Base-by-base conservation (phyloP, 345 rosid species). In the Adansonia digitata region DNA sequence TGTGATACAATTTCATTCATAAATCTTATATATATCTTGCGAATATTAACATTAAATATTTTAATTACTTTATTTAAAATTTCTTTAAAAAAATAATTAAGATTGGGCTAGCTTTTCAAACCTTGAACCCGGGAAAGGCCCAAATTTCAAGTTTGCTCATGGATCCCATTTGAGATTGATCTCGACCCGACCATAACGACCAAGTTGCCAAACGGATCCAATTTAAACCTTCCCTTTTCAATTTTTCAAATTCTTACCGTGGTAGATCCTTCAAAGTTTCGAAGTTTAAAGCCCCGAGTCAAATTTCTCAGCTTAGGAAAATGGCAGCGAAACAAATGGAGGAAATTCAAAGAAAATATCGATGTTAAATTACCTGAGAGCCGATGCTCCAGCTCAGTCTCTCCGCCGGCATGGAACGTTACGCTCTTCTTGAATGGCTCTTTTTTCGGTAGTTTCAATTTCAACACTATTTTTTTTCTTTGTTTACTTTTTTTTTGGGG, bases 321-420 rank as follows among this genome's bases (percentile, higher is more conserved):
- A 90, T 90, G 98, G 97, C 95, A 52, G 90, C 98, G 53, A 95
- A 93, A 79, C 96, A 89, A 78, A 95, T 91, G 99, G 98, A 95
- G 78, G 92, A 90, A 86, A 85, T 93, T 59, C 97, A 95, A 80
- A 89, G 85, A 81, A 95, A 95, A 80, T 93, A 45, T 86, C 75
- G 49, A 46, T 71, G 80, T 86, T 95, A 14, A 88, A 81, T 71
- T 95, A 93, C 77, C 91, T 94, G 0, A 79, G 97, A 71, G 97
- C 97, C 61, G 85, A 86, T 73, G 99, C 97, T 73, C 97, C 97
- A 40, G 93, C 98, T 75, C 99, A 95, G 87, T 91, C 98, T 66
- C 98, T 95, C 63, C 96, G 96, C 98, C 56, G 99, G 99, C 82
- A 91, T 89, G 99, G 98, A 95, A 77, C 99, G 97, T 56, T 95